Conservation (phyloP, 202 grass and related monocot species). For the Carex sylvatica region DNA sequence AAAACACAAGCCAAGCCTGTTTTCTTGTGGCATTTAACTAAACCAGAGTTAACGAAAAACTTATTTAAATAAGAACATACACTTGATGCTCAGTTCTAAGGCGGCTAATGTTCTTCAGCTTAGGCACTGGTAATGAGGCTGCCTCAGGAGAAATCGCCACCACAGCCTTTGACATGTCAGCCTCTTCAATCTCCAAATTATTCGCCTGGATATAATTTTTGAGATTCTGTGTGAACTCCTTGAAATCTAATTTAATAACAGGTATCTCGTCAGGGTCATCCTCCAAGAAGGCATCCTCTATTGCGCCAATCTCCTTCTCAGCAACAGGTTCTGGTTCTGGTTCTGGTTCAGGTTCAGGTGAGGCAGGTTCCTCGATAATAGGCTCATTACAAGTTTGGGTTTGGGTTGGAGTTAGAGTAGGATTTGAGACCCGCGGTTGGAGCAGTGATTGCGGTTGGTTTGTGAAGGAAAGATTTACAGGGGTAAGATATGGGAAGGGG, state of each 20-base stretch:
- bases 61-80: constrained; percentile 40
- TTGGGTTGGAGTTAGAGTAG: neutral
- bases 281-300: constrained; percentile 71
- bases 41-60: neutral
- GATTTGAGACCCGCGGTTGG: neutral
- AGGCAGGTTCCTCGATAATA: constrained; percentile 83
- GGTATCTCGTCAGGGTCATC: constrained; percentile 73
- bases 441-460: neutral
- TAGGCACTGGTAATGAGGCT: constrained; percentile 73
- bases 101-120: constrained; percentile 80
- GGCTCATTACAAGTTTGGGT: constrained; percentile 34
- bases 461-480: neutral
- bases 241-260: constrained; percentile 72
- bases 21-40: neutral
- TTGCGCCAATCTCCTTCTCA: constrained; percentile 47
- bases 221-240: constrained; percentile 75
- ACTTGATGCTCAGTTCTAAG: constrained; percentile 89
- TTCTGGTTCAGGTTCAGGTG: constrained; percentile 75
- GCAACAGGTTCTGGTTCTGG: constrained; percentile 54
- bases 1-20: neutral
- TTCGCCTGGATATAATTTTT: constrained; percentile 73
- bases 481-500: neutral
- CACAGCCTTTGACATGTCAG: constrained; percentile 65
- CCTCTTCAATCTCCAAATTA: constrained; percentile 58
- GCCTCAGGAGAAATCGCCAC: constrained; percentile 55